Conservation (phyloP, 1,139 yeast genomes). For the Yamadazyma jaroonii region DNA sequence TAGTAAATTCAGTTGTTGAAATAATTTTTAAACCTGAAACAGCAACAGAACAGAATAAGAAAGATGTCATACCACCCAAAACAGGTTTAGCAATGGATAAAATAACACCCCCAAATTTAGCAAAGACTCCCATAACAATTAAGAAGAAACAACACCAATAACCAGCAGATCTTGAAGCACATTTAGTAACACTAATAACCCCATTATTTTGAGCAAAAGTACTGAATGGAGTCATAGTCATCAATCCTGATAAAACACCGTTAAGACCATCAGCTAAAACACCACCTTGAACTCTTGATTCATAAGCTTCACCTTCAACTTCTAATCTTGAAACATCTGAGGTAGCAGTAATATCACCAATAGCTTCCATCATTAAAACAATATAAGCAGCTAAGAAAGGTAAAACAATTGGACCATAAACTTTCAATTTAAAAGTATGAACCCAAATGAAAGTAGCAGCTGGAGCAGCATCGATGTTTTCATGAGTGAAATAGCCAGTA, state of each 20-base stretch:
- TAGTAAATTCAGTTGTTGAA: constrained; percentile 69
- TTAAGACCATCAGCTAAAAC: constrained; percentile 76
- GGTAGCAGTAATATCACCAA: constrained; percentile 92
- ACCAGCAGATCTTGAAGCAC: constrained; percentile 84
- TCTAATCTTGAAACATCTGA: constrained; percentile 84
- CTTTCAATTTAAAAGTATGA: constrained; percentile 68
- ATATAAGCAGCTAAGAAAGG: constrained; percentile 82
- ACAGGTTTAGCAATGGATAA: constrained; percentile 83
- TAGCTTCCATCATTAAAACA: constrained; percentile 84
- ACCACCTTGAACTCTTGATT: constrained; percentile 89
- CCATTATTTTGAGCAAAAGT: constrained; percentile 94
- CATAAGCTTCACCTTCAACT: constrained; percentile 77
- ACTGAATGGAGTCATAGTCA: constrained; percentile 79
- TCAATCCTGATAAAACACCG: constrained; percentile 70
- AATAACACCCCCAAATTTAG: constrained; percentile 87
- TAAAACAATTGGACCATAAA: constrained; percentile 80
- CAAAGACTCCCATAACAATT: constrained; percentile 78
- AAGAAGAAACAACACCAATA: constrained; percentile 87
- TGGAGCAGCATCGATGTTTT: constrained; percentile 66
- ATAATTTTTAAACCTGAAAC: constrained; percentile 86
- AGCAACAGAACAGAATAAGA: constrained; percentile 83
- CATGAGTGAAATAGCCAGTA: constrained; percentile 69
- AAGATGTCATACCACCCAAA: constrained; percentile 90
- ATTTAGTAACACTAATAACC: constrained; percentile 84
- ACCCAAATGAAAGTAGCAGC: constrained; percentile 85